Evolutionary conservation across 2,329 filamentous ascomycete species (phyloP), one percentile per base, ranked within the genome.

Genomic region (Fusarium tuaranense): DNA sequence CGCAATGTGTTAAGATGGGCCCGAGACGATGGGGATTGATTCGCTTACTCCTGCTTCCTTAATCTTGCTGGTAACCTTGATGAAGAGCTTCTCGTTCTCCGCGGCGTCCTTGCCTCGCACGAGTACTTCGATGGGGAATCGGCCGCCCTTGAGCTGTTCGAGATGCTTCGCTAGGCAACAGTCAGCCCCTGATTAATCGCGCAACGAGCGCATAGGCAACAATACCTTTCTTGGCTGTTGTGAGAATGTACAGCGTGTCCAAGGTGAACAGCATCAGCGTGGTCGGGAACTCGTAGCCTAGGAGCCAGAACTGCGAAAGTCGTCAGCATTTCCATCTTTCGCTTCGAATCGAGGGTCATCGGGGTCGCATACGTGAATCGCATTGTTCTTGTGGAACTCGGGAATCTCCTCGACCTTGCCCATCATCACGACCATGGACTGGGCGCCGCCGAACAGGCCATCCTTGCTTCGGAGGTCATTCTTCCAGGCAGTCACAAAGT

Each of bases 201-300:
- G 36, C 34, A 34, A n/a, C 38, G 14, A 22, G 20, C 25, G 22
- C 20, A 7, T 25, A 8, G 8, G 44, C 38, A 8, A 25, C n/a
- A 76, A 44, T 81, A 97, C 95, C 96, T 91, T 99, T 99, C 86
- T 99, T 99, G 69, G 94, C 93, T 7, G 97, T 99, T 8, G 97
- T 99, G 75, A 99, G 92, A 69, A 98, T 93, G 85, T 97, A 97
- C 78, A 98, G 88, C 57, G 92, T 91, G 71, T 98, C 97, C 71
- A 92, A 87, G 1, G 96, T 98, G 82, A 99, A 92, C 63, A 99
- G 89, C 88, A 99, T 95, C 74, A 99, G 88, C 0, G 97, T 99
- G 44, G 96, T 95, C 38, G 97, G 97, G 81, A 99, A 99, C 83
- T 99, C 97, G 87, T 99, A 99, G 79, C 97, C 97, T 72, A 99